Evolutionary conservation across 441 rosid species (phyloP), one percentile per base, ranked within the genome.

Genomic region (Aquilaria agallochum): DNA sequence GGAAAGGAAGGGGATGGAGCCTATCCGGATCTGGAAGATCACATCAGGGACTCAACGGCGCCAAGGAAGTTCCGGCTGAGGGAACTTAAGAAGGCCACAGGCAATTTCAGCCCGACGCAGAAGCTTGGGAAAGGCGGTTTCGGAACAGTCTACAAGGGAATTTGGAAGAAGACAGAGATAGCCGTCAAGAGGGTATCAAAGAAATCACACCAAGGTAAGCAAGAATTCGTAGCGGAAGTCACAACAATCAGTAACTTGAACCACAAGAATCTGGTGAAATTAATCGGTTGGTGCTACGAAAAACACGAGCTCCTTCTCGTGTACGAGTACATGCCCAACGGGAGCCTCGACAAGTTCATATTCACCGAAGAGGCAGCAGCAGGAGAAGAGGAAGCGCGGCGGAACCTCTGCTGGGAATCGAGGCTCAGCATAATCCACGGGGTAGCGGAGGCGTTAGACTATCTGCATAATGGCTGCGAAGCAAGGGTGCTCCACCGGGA

Each of bases 211-310:
- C 97, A 84, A 52, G 93, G 93, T 3, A 88, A 86, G 76, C 85
- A 78, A 68, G 91, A 84, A 66, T 90, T 90, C 74, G 75, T 85
- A 15, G 77, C 90, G 1, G 87, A 87, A 73, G 88, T 90, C 64
- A 87, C 85, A n/a, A 87, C 92, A 8, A 87, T 90, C 1, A 87
- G 96, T 54, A 82, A 74, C 50, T 76, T 90, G 15, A 79, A 79
- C 20, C 92, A 90, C 57, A 62, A 72, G 56, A 83, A 90, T 48
- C 76, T 87, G 0, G 96, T 87, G 42, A 87, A 77, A 73, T 59
- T 87, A 56, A 78, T 85, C 44, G 92, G 92, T 32, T 87, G 95
- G 95, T 87, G 90, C 66, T 81, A 85, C 13, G 79, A 90, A 68
- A 74, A 64, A 11, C 53, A 55, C 0, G 85, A 85, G 59, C 72